Conservation (phyloP, 345 rosid species). For the Garcia nutans region DNA sequence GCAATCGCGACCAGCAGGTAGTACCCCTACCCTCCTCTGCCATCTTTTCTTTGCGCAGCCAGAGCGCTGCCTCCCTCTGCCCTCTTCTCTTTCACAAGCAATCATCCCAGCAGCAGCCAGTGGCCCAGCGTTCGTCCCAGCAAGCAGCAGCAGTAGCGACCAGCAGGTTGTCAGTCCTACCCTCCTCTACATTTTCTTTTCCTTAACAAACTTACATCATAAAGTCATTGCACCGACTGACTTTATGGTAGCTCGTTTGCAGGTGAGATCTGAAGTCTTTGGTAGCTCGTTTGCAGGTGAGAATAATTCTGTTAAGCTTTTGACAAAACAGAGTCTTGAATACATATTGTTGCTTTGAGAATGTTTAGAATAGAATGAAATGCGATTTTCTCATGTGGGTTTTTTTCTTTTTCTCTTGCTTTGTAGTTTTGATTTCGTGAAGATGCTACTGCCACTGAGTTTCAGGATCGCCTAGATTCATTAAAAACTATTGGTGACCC, state of each 20-base stretch:
- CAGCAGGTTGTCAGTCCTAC: too few relatives aligned
- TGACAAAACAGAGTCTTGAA: neutral
- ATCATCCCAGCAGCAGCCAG: too few relatives aligned
- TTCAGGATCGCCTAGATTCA: conserved; percentile 60
- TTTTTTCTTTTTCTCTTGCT: neutral
- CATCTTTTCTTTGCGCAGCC: too few relatives aligned
- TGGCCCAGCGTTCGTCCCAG: too few relatives aligned
- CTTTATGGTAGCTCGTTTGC: neutral
- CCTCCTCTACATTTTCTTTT: neutral
- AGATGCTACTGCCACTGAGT: conserved; percentile 80
- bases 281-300: conserved; percentile 17
- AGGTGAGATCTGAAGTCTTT: conserved; percentile 19
- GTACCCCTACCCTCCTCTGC: too few relatives aligned
- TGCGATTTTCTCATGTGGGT: conserved; percentile 18
- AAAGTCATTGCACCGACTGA: conserved; percentile 48
- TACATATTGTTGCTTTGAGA: neutral
- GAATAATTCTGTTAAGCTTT: neutral
- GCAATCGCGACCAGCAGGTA: too few relatives aligned
- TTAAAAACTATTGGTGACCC: conserved; percentile 78
- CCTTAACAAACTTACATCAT: neutral
- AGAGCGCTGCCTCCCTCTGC: too few relatives aligned
- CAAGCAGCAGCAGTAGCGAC: too few relatives aligned
- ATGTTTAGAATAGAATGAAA: neutral
- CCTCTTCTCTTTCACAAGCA: too few relatives aligned
- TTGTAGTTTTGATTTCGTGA: conserved; percentile 39